Percentiles rank a stretch among this genome's conserved stretches.
Conservation (phyloP, 495 filamentous ascomycete species). For the Talaromyces stipitatus region DNA sequence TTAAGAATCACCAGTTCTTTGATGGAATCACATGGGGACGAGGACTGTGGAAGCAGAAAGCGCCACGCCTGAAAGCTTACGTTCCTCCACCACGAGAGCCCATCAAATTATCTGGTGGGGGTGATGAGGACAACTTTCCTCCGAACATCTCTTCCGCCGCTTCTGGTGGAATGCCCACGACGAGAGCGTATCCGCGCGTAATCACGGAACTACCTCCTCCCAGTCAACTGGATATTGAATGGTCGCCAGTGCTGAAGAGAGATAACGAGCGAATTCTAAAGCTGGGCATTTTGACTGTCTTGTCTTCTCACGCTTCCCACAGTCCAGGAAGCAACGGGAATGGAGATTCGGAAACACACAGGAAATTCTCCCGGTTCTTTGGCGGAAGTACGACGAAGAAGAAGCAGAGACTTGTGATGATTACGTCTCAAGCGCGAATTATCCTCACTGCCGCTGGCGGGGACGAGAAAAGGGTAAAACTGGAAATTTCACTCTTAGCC, state of each 20-base stretch:
- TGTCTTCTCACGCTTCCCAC: conserved; percentile 61
- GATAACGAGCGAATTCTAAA: conserved; percentile 92
- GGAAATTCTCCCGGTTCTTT: conserved; percentile 89
- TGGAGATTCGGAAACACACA: conserved; percentile 54
- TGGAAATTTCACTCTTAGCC: conserved; percentile 73
- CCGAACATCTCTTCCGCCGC: conserved; percentile 44
- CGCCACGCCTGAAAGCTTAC: conserved; percentile 82
- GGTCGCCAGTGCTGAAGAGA: conserved; percentile 90
- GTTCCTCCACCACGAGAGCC: conserved; percentile 71
- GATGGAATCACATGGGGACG: conserved; percentile 82
- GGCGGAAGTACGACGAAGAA: conserved; percentile 86
- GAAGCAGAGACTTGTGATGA: conserved; percentile 86
- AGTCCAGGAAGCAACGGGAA: conserved; percentile 60
- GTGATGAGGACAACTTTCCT: conserved; percentile 32
- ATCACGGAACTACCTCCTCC: conserved; percentile 95
- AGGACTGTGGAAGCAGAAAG: conserved; percentile 82
- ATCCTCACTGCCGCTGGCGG: conserved; percentile 88
- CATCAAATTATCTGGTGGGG: conserved; percentile 69
- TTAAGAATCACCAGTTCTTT: conserved; percentile 97
- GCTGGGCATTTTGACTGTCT: conserved; percentile 80
- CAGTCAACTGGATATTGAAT: conserved; percentile 95
- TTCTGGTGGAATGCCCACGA: conserved; percentile 22
- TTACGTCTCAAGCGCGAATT: conserved; percentile 83
- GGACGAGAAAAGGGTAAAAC: conserved; percentile 91
- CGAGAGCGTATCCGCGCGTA: conserved; percentile 62